These are phyloP conservation scores for Novakomyces olei DNA, from an alignment of 805 yeast species.

Conservation along the genomic window DNA sequence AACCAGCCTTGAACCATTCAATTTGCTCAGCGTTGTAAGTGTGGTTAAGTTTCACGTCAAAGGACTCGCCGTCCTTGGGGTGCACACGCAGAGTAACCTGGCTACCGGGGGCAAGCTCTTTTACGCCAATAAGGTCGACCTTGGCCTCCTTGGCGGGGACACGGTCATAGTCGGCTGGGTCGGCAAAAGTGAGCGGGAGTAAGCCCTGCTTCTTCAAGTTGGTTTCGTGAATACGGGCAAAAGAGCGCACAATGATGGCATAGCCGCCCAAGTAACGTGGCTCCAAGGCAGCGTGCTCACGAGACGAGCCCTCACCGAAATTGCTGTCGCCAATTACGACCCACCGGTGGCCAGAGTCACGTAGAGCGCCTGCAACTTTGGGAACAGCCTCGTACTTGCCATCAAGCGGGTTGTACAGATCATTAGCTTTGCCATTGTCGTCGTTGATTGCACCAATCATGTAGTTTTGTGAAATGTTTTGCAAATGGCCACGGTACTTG, in stretches of 20 bases:
- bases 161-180: slow-evolving; percentile 72
- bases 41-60: slow-evolving; percentile 85
- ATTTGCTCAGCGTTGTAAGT: slow-evolving; percentile 92
- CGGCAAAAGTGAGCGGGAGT: slow-evolving; percentile 80
- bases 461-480: slow-evolving; percentile 85
- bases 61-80: slow-evolving; percentile 52
- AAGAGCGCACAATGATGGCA: slow-evolving; percentile 72
- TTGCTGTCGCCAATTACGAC: slow-evolving; percentile 90
- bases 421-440: slow-evolving; percentile 91
- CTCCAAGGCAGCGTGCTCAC: slow-evolving; percentile 95
- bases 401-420: slow-evolving; percentile 60
- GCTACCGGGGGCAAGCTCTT: slow-evolving; percentile 65
- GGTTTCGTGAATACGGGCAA: slow-evolving; percentile 96
- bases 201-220: slow-evolving; percentile 95
- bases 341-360: slow-evolving; percentile 68
- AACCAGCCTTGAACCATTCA: slow-evolving; percentile 97
- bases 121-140: slow-evolving; percentile 50
- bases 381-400: slow-evolving; percentile 47
- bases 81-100: slow-evolving; percentile 54
- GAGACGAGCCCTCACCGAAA: slow-evolving; percentile 97
- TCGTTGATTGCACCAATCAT: slow-evolving; percentile 91
- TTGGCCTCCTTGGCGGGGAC: slow-evolving; percentile 55
- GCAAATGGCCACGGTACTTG: slow-evolving; percentile 93
- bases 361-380: slow-evolving; percentile 93
- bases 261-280: slow-evolving; percentile 89